Base-by-base conservation (phyloP, 2,329 filamentous ascomycete genomes). In the Exophiala calicioides region DNA sequence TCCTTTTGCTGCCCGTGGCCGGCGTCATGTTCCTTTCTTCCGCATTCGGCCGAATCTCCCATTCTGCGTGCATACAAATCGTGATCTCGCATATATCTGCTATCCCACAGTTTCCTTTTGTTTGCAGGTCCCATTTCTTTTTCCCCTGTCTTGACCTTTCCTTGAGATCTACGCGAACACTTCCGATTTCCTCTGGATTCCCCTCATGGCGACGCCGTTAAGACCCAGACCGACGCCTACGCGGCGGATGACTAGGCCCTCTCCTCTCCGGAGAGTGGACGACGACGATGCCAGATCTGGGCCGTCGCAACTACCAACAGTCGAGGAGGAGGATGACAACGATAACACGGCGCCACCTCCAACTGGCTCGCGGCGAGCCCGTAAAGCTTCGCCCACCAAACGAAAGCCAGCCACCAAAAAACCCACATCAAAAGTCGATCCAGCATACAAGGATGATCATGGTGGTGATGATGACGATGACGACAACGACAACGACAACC, bases 211-310 rank as follows among this genome's bases (percentile, higher is more conserved):
- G 13, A 18, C 33, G n/a, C 27, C 27, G 3, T 5, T 8, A 21
- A 20, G 19, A 23, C 20, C 32, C 10, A 31, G 23, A n/a, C 2
- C 33, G 1, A 39, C 34, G 23, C 39, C 39, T 5, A 32, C 20
- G 34, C 24, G 45, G 20, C 19, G 12, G 23, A 21, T 38, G 39
- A 44, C 45, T 12, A 33, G 45, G 31, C 45, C 45, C 4, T 48
- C 45, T 5, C 20, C 26, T 12, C 23, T 24, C 24, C 37, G 39
- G n/a, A 43, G 32, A 26, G 23, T 9, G 19, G 15, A n/a, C 6
- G 13, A 26, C 29, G 4, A n/a, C 4, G 8, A 7, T 3, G 33
- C 13, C 33, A 5, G 4, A n/a, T 23, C 33, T 4, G 18, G 5
- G 3, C 4, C 12, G 4, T 23, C 33, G 13, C 5, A 7, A n/a